These are phyloP conservation scores for Apiospora hydei DNA, from an alignment of 2,329 filamentous ascomycete species.

Conservation along the genomic window DNA sequence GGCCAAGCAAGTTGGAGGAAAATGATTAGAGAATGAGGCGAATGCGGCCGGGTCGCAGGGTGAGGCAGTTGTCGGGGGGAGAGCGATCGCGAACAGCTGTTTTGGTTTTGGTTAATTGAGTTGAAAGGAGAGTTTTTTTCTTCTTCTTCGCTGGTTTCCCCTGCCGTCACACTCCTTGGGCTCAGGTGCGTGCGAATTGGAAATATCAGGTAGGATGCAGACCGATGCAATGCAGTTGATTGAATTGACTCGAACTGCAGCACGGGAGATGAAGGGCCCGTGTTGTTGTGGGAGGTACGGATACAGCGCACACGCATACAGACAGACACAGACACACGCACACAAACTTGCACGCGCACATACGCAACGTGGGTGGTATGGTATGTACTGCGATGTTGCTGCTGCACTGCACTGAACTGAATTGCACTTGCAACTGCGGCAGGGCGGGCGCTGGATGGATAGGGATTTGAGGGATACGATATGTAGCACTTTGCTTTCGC, in stretches of 20 bases:
- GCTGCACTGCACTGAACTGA: background rate
- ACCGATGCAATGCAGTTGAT: background rate
- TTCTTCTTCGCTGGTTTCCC: background rate
- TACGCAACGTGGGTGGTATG: background rate
- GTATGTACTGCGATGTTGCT: background rate
- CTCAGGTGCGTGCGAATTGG: background rate
- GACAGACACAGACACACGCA: background rate
- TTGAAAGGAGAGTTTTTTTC: background rate
- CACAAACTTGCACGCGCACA: too few relatives aligned
- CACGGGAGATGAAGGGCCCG: slow-evolving; percentile 21
- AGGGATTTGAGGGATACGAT: background rate
- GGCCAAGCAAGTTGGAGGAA: background rate
- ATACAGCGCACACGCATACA: background rate
- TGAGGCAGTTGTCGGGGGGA: background rate
- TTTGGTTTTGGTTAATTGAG: slow-evolving; percentile 18
- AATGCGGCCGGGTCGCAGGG: background rate
- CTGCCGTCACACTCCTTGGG: background rate
- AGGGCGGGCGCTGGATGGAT: background rate
- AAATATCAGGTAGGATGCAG: slow-evolving; percentile 4
- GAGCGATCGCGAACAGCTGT: background rate
- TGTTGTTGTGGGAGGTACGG: background rate
- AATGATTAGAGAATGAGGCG: background rate
- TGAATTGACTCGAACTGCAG: slow-evolving; percentile 1
- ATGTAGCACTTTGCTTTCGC: background rate
- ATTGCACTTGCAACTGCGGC: background rate